Base-by-base conservation (phyloP, 371 early-diverging fungal species). In the Mucor sp. region DNA sequence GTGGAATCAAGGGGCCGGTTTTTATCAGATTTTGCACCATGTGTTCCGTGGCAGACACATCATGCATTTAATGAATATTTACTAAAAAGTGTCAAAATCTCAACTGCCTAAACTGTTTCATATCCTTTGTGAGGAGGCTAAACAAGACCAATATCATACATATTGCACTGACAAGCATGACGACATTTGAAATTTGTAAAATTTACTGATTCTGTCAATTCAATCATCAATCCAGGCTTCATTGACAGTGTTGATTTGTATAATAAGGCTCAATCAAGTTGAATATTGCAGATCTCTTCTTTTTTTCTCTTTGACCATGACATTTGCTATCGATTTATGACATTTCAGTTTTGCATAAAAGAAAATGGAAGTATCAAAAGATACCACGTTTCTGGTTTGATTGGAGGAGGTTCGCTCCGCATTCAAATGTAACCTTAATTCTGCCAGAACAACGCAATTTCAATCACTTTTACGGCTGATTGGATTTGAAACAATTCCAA, bases 381-480 rank as follows among this genome's bases (percentile, higher is more conserved):
- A 55, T 23, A 53, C 63, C 63, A 63, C 63, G 63, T 63, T 63
- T 63, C n/a, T 39, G 19, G 28, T 27, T 53, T 48, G 63, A 63
- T 63, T 63, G 63, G 63, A 14, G 23, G 8, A 39, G 21, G 27
- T 14, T 63, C 9, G 53, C 63, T 63, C 63, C 63, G 63, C 53
- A 35, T 14, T 55, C 39, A n/a, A 39, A 39, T 32, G 35, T 50
- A 35, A 33, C 27, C 35, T 41, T 41, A 17, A 63, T 3, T 32
- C 5, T 19, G 6, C 25, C 43, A 27, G 12, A 19, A 41, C 41
- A 41, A 5, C 17, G 41, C 41, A 41, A 41, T 5, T 17, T 41
- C 41, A 17, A 41, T 15, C 17, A 17, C 17, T 1, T 41, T 41
- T 41, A 17, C 41, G 41, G 9, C 17, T 28, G 32, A 44, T 35